A percentile compares a stretch with the other conserved stretches of the same genome.
Conservation (phyloP, 192 early-diverging fungal species). For the Podila minutissima region DNA sequence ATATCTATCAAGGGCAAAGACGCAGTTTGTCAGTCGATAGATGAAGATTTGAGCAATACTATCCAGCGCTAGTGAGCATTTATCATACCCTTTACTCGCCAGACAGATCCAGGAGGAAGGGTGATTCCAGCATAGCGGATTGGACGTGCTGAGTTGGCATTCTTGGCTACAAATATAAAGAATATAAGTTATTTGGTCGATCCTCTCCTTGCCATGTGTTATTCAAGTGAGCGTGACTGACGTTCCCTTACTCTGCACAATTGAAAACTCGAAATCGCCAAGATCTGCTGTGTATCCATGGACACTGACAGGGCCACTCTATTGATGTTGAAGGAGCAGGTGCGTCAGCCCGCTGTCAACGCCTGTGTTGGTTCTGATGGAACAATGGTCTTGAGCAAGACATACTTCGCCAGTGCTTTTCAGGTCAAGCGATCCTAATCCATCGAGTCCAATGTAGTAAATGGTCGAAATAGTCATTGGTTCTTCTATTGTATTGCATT, state of each 20-base stretch:
- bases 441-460: conserved; percentile 87
- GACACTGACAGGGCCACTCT: conserved; percentile 24
- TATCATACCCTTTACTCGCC: conserved; percentile 68
- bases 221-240: not conserved
- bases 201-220: no score
- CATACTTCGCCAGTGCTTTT: not conserved
- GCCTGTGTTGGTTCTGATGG: no score
- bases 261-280: conserved; percentile 73
- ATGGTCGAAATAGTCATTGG: conserved; percentile 65
- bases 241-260: conserved; percentile 63
- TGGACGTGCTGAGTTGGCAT: conserved; percentile 1
- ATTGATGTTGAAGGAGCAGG: not conserved
- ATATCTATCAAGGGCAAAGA: conserved; percentile 7
- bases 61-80: not conserved
- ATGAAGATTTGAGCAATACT: not conserved
- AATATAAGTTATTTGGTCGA: not conserved
- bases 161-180: conserved; percentile 13
- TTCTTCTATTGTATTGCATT: conserved; percentile 14
- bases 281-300: conserved; percentile 72
- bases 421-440: conserved; percentile 68
- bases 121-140: conserved; percentile 13
- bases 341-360: not conserved
- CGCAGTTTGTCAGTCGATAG: not conserved
- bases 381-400: not conserved
- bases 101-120: conserved; percentile 56